These are phyloP conservation scores for Acidiella bohemica DNA, from an alignment of 495 filamentous ascomycete genomes.

Conservation along the genomic window DNA sequence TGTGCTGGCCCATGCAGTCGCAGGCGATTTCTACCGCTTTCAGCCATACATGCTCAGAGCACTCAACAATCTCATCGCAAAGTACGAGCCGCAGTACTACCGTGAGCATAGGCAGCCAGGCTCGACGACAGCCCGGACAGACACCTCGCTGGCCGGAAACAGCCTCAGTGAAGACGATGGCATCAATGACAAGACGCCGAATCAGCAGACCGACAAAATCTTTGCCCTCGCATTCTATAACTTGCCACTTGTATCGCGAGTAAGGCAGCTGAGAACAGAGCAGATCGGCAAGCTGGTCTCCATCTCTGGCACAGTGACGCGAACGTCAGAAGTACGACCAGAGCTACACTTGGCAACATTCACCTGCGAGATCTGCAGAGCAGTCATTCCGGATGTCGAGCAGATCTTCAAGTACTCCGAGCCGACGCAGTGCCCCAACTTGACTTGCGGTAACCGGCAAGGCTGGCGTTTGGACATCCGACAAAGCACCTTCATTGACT, in stretches of 20 bases:
- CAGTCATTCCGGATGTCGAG: constrained; percentile 75
- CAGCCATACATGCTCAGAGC: constrained; percentile 81
- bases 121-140: constrained; percentile 42
- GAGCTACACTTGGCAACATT: constrained; percentile 90
- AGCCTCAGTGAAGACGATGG: constrained; percentile 51
- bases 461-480: constrained; percentile 92
- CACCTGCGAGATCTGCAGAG: constrained; percentile 72
- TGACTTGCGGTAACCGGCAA: constrained; percentile 74
- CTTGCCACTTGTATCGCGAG: constrained; percentile 78
- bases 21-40: constrained; percentile 87
- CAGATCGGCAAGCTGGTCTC: constrained; percentile 87
- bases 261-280: constrained; percentile 77
- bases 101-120: constrained; percentile 72
- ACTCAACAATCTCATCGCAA: constrained; percentile 83
- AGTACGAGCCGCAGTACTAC: constrained; percentile 90
- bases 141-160: constrained; percentile 52
- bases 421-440: constrained; percentile 86
- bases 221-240: constrained; percentile 96
- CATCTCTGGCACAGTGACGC: constrained; percentile 89
- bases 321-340: constrained; percentile 91
- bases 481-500: constrained; percentile 96
- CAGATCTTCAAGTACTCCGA: constrained; percentile 97
- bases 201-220: constrained; percentile 91
- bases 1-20: constrained; percentile 67
- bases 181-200: constrained; percentile 56